Base-by-base conservation (phyloP, 768 basidiomycete genomes). In the Phylloporus sp. region DNA sequence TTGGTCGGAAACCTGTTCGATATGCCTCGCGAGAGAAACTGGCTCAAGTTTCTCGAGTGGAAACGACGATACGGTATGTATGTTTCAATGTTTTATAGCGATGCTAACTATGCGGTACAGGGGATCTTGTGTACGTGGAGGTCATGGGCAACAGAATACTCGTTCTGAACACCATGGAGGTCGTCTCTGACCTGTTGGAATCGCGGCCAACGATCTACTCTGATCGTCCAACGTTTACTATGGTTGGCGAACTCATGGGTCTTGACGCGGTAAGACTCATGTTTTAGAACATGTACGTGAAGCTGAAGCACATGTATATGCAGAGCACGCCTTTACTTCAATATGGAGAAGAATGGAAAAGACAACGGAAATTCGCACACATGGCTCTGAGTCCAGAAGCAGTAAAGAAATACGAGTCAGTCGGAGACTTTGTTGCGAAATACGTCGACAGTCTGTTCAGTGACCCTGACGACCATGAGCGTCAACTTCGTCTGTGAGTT, bases 181-280 rank as follows among this genome's bases (percentile, higher is more conserved):
- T 60, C 3, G 56, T 70, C 6, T 48, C 50, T 8, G 71, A 70
- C 15, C 71, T 2, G n/a, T 44, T 72, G 9, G 71, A 67, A 3
- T 61, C 62, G 42, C 50, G 63, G 20, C 55, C 55, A 1, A 44
- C 18, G 16, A 63, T 60, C 18, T 71, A 72, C 40, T 71, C 71
- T 7, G 53, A 67, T 35, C 57, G 71, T 5, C 69, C 71, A 4
- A 59, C 50, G 16, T 69, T 74, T n/a, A 62, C 64, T 1, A 69
- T 76, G 45, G 67, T 66, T 6, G 68, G 71, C 15, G 70, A 71
- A 27, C 62, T 75, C 62, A 69, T 70, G 62, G 57, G 57, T 5
- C 42, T 68, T 53, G 54, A 48, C 31, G 42, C 55, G 0, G 66
- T 55, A 42, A 10, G 55, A n/a, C n/a, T n/a, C n/a, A n/a, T n/a